phyloP scores from a whole-genome alignment of 257 asterid genomes.

The Penstemon eatonii region DNA sequence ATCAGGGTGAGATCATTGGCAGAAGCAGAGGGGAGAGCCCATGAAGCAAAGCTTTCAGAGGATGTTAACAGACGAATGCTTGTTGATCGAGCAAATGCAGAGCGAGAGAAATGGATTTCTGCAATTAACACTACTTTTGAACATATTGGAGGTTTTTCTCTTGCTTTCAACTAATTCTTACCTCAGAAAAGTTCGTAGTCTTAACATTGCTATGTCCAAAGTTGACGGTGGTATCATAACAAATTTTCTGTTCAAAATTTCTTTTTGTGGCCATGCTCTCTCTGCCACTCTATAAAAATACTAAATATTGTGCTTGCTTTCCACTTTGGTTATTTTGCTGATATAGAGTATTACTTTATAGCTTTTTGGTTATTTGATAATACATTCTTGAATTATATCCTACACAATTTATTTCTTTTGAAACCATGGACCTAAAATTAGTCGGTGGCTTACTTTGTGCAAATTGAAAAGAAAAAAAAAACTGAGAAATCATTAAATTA shows the following conservation, averaged over 20 bases:
- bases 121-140: slow-evolving; percentile 91
- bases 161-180: slow-evolving; percentile 1
- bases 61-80: slow-evolving; percentile 83
- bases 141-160: slow-evolving; percentile 83
- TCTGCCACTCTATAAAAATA: not conserved
- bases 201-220: too few relatives aligned
- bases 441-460: not conserved
- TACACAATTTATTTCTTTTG: too few relatives aligned
- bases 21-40: slow-evolving; percentile 96
- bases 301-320: not conserved
- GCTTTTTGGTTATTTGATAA: not conserved
- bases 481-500: not conserved
- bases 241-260: slow-evolving; percentile 6
- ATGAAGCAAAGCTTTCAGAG: slow-evolving; percentile 88
- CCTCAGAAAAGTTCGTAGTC: too few relatives aligned
- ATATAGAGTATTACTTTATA: not conserved
- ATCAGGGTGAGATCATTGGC: slow-evolving; percentile 75
- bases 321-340: not conserved
- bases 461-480: too few relatives aligned
- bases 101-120: slow-evolving; percentile 91
- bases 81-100: slow-evolving; percentile 85
- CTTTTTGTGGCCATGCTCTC: slow-evolving; percentile 5
- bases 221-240: not conserved
- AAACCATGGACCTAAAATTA: too few relatives aligned
- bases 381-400: too few relatives aligned